Conservation (phyloP, 2,329 filamentous ascomycete species). For the Fusarium caatingaense region DNA sequence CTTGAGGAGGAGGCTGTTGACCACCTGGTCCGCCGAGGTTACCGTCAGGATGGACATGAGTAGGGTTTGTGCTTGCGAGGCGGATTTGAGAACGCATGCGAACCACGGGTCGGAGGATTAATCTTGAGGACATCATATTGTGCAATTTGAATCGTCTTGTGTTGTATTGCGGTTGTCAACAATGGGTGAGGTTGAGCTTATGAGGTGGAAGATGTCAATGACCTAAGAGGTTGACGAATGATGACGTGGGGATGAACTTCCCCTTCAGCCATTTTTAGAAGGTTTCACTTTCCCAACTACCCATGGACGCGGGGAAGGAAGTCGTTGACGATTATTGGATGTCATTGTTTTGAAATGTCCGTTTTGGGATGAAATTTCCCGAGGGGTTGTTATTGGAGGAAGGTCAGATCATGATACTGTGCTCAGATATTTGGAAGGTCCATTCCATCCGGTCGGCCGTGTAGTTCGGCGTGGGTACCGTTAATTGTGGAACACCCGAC, state of each 20-base stretch:
- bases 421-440: not conserved
- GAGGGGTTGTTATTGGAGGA: not conserved
- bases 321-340: constrained; percentile 27
- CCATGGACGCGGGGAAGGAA: not conserved
- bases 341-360: not conserved
- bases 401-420: not conserved
- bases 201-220: constrained; percentile 13
- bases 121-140: constrained; percentile 30
- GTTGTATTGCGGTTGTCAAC: not conserved
- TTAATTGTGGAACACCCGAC: not conserved
- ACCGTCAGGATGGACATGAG: constrained; percentile 9
- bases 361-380: constrained; percentile 19
- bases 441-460: not conserved
- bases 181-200: not conserved
- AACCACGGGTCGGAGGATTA: constrained; percentile 35
- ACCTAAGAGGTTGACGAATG: constrained; percentile 25
- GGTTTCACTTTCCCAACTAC: not conserved
- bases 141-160: not conserved
- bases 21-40: constrained; percentile 51
- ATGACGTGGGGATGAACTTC: constrained; percentile 38
- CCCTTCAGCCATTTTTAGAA: constrained; percentile 4
- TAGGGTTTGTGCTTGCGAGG: constrained; percentile 4
- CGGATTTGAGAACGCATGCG: constrained; percentile 36
- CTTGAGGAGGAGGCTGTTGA: constrained; percentile 46
- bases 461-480: not conserved